Evolutionary conservation across 441 rosid species (phyloP), one percentile per base, ranked within the genome.

Genomic region (Gossypium gossypioides): DNA sequence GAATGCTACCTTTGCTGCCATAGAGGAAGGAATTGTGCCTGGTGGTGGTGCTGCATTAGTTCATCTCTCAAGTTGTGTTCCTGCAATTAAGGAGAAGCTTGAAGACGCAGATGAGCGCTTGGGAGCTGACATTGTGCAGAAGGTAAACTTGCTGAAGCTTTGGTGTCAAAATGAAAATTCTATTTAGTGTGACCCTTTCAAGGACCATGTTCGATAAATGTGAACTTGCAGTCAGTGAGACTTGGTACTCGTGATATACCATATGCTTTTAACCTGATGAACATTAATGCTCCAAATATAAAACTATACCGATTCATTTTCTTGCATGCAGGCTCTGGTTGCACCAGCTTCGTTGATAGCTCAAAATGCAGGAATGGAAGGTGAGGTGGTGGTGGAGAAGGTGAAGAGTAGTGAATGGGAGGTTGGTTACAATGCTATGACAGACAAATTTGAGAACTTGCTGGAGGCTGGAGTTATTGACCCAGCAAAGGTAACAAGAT

Each of bases 1-100:
- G 81, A 95, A 95, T 72, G 96, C 97, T 2, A 95, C 97, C 12
- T 91, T 92, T 74, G 97, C 99, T 70, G 97, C 99, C 69, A 88
- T 95, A 1, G 95, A 95, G 73, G 99, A 95, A 85, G 97, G 99
- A 0, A 95, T 95, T 58, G 97, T 95, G 7, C 97, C 97, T 2
- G 99, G 97, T 34, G 99, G 97, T 78, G 99, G 97, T 68, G 89
- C 97, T 0, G 87, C 99, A 58, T 76, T 88, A 57, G 97, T 89
- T 48, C 96, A 91, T 80, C 96, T 95, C 58, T 84, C 97, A 6
- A 74, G 84, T 6, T 50, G 21, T 55, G 90, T 95, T 56, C 86
- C 87, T 24, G 85, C 92, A 12, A 87, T 95, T 32, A 89, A 89
- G 87, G 93, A 87, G 46, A 87, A 68, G 44, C 78, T 95, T 2